Evolutionary conservation across 1,139 yeast genomes (phyloP), one percentile per base, ranked within the genome.

Genomic region (Hyphopichia burtonii): DNA sequence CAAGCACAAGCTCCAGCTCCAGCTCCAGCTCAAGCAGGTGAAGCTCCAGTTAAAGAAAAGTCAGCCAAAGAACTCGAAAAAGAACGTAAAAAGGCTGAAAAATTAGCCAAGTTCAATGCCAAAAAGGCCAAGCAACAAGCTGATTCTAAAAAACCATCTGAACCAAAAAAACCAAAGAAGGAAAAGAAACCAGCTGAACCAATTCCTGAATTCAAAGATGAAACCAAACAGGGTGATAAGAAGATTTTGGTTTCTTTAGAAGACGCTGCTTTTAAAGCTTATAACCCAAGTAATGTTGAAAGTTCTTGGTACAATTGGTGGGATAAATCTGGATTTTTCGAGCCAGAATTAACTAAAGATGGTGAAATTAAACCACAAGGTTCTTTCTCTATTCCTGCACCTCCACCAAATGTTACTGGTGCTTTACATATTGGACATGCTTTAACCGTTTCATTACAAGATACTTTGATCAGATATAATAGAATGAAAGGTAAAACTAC

Each of bases 361-460:
- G 98, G 97, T 38, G 70, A 83, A 41, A 59, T 80, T 51, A 86
- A 85, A 63, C 85, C 93, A 34, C 91, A 83, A 61, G 98, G 98
- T 51, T 63, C 75, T 20, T 93, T 93, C 67, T 78, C 87, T 49
- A 88, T 93, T 56, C 98, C 99, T 34, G 95, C 96, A 19, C 99
- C 99, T 38, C 99, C 99, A 49, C 99, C 99, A 59, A 93, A 93
- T 62, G 96, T 94, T 52, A 93, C 99, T 37, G 99, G 99, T 71
- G 97, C 98, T 41, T 78, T 93, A 55, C 99, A 93, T 66, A 94
- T 93, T 65, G 99, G 99, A 56, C 99, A 94, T 66, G 99, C 98
- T 25, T 79, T 93, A 63, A 94, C 99, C 17, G 89, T 91, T 49
- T 76, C 98, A 36, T 86, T 93, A 60, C 99, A 93, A 72, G 99